Evolutionary conservation across 306 rosid genomes (phyloP), one percentile per base, ranked within the genome.

Genomic region (Vigna hirtella): DNA sequence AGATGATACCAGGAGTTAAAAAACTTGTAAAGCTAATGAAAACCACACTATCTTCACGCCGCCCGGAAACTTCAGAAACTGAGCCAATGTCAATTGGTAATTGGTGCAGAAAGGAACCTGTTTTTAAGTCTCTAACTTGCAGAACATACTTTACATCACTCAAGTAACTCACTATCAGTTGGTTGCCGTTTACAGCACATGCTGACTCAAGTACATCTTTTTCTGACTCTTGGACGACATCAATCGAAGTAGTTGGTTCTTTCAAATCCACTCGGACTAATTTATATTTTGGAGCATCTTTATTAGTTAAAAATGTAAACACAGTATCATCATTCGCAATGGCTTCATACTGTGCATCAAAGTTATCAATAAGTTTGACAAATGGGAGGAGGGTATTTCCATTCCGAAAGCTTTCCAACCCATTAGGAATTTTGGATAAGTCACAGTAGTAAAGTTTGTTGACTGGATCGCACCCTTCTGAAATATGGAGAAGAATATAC

Each of bases 231-330:
- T 59, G 86, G 57, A 95, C 76, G 48, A 95, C 90, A 48, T 93
- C 98, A 63, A 78, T 79, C 98, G 98, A 95, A 52, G 73, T 74
- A 49, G 89, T 86, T 66, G 96, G 98, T 70, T 92, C 86, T 74
- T 89, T 85, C 82, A 93, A 76, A 91, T 95, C 93, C 10, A 93
- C 97, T 70, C 91, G 89, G 51, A 88, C 93, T 75, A 95, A 77
- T 85, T 95, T 95, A 85, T 91, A 92, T 79, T 89, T 95, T 24
- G 98, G 92, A 85, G 98, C 98, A 86, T 95, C 89, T 86, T 92
- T 92, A 88, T 95, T 95, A 22, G 97, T 95, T 82, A 73, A 82
- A 80, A 95, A 93, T 80, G 98, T 91, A 81, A 95, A 95, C 57
- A 81, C 40, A 0, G 93, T 87, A 78, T 84, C 97, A 85, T 95